phyloP scores from a whole-genome alignment of 192 early-diverging fungal species.

The Coemansia reversa region DNA sequence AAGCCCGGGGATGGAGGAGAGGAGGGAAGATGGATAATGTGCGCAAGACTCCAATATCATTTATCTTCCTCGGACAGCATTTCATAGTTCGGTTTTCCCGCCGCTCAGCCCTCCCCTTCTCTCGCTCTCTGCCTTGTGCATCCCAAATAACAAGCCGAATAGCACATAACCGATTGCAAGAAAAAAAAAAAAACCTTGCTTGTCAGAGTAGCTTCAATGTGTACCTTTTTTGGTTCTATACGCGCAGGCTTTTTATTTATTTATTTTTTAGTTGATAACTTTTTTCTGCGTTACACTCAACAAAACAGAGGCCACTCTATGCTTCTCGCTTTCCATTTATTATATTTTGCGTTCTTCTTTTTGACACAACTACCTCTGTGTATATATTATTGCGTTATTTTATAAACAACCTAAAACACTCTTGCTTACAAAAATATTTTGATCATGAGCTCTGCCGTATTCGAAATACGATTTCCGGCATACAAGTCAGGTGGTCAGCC shows the following conservation, averaged over 20 bases:
- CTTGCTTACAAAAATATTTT: neutral
- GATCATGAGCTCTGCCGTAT: slow-evolving; percentile 17
- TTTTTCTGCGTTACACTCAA: neutral
- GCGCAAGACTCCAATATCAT: neutral
- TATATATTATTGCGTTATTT: slow-evolving; percentile 11
- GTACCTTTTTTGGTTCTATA: neutral
- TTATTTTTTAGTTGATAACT: neutral
- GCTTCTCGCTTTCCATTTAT: neutral
- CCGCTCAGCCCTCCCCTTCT: neutral
- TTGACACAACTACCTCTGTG: neutral
- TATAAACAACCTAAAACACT: neutral
- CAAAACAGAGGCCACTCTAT: slow-evolving; percentile 1
- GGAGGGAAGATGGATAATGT: slow-evolving; percentile 5
- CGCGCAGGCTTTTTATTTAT: neutral
- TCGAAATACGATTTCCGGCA: slow-evolving; percentile 50
- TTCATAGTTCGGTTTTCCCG: neutral
- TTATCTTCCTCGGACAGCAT: neutral
- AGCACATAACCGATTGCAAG: neutral
- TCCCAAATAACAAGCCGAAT: slow-evolving; percentile 1
- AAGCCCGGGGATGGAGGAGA: slow-evolving; percentile 16
- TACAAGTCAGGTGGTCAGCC: slow-evolving; percentile 44
- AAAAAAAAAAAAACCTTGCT: neutral
- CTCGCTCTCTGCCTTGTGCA: neutral
- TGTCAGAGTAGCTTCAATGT: neutral
- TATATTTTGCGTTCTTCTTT: neutral